These are phyloP conservation scores for Verticillium tricorpus DNA, from an alignment of 2,329 filamentous ascomycete genomes.

Conservation along the genomic window DNA sequence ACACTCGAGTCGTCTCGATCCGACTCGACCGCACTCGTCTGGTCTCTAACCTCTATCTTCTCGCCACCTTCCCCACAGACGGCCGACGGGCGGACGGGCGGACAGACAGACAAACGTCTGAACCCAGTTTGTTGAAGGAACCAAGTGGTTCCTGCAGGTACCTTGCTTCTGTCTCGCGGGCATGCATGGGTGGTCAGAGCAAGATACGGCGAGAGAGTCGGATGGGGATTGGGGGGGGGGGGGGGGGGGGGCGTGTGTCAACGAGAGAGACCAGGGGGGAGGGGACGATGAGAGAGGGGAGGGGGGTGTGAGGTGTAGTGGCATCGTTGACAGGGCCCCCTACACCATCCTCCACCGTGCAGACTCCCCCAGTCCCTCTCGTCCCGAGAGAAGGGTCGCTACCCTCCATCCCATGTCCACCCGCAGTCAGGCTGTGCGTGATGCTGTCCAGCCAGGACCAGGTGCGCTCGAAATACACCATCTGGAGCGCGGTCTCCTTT, in stretches of 20 bases:
- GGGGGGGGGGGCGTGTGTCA: neutral
- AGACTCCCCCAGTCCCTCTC: neutral
- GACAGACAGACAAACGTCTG: slow-evolving; percentile 1
- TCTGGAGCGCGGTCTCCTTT: neutral
- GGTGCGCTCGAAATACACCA: neutral
- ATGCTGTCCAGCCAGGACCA: neutral
- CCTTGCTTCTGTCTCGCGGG: slow-evolving; percentile 10
- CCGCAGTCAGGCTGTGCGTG: neutral
- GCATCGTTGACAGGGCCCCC: neutral
- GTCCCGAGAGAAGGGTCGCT: neutral
- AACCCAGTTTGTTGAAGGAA: neutral
- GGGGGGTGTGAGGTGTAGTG: neutral
- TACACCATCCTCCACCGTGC: neutral
- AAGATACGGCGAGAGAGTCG: neutral
- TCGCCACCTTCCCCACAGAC: neutral
- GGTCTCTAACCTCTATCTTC: neutral
- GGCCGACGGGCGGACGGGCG: neutral
- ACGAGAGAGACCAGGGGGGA: neutral
- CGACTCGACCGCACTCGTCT: neutral
- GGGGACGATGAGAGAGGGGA: neutral
- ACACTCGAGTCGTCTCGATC: neutral
- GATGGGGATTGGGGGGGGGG: neutral
- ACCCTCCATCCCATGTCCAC: neutral
- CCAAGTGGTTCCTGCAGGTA: slow-evolving; percentile 15
- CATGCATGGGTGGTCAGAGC: neutral